phyloP scores from a whole-genome alignment of 306 rosid species.

The Myrica gale region DNA sequence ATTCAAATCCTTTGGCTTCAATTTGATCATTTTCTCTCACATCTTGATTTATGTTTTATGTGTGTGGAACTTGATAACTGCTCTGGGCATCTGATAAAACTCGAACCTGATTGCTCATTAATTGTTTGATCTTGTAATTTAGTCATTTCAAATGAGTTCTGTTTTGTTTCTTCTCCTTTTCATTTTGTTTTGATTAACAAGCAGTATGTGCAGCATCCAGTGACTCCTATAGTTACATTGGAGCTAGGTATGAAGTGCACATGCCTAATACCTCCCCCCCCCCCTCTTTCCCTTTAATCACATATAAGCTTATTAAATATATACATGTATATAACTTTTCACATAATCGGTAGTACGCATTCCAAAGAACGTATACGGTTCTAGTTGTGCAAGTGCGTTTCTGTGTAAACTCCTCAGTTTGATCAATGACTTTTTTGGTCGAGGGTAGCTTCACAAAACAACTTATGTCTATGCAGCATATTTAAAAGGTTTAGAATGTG shows the following conservation, averaged over 20 bases:
- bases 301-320: background rate
- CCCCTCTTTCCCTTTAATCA: background rate
- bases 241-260: background rate
- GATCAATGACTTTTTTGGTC: background rate
- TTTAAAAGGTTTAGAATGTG: background rate
- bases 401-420: background rate
- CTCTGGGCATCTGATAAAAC: conserved; percentile 17
- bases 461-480: background rate
- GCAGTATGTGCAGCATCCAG: conserved; percentile 15
- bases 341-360: background rate
- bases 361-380: background rate
- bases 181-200: conserved; percentile 1
- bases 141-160: background rate
- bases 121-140: background rate
- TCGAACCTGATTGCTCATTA: background rate
- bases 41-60: background rate
- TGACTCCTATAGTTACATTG: conserved; percentile 1
- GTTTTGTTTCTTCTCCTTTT: conserved; percentile 13
- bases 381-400: background rate
- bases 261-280: background rate
- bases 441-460: background rate
- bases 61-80: conserved; percentile 14
- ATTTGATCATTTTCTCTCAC: conserved; percentile 3
- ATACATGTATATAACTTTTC: background rate
- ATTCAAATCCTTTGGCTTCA: conserved; percentile 10